phyloP scores from a whole-genome alignment of 768 basidiomycete species.

The Lactarius vividus region DNA sequence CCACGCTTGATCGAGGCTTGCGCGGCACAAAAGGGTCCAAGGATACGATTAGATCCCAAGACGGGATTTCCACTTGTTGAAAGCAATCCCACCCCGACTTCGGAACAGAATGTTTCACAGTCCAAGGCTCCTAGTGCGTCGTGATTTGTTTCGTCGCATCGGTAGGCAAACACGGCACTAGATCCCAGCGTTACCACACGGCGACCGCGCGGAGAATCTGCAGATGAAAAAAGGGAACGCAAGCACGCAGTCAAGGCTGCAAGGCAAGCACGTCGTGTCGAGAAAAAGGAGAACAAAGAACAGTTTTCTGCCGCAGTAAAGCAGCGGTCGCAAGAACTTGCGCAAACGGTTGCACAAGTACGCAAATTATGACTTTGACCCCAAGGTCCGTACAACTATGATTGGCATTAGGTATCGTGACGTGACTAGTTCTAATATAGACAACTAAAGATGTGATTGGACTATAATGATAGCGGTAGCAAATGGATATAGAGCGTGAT shows the following conservation, averaged over 20 bases:
- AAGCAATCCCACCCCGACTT: conserved; percentile 25
- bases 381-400: conserved; percentile 7
- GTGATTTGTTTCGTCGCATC: not conserved
- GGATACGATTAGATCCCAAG: conserved; percentile 69
- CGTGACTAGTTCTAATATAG: conserved; percentile 20
- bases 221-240: conserved; percentile 68
- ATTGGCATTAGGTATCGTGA: conserved; percentile 12
- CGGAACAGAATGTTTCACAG: conserved; percentile 27
- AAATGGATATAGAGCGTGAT: not conserved
- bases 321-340: conserved; percentile 51
- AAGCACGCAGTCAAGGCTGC: conserved; percentile 69
- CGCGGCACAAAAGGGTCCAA: conserved; percentile 50
- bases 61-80: conserved; percentile 70
- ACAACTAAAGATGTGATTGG: conserved; percentile 10
- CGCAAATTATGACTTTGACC: conserved; percentile 32
- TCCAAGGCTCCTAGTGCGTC: conserved; percentile 10
- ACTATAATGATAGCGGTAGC: conserved; percentile 10
- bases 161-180: conserved; percentile 33
- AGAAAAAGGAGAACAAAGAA: conserved; percentile 67
- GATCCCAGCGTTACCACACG: conserved; percentile 50
- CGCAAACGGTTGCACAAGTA: conserved; percentile 41
- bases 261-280: conserved; percentile 57
- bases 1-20: conserved; percentile 80
- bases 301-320: conserved; percentile 62
- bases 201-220: conserved; percentile 72